Percentiles rank a stretch among this genome's conserved stretches.
phyloP scores from a whole-genome alignment of 805 yeast genomes.

The Wickerhamia fluorescens region DNA sequence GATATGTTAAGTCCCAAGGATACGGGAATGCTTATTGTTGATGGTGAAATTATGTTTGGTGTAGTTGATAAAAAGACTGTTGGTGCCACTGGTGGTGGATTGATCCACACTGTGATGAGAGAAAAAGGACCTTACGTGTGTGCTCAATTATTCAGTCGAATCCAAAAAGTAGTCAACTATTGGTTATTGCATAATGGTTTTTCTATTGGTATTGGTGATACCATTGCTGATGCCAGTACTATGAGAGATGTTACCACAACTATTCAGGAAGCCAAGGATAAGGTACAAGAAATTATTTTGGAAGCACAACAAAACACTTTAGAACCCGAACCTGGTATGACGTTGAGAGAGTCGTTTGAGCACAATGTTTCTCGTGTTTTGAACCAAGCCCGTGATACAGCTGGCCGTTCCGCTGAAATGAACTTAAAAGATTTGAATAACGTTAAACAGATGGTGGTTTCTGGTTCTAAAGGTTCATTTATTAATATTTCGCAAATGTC shows the following conservation, averaged over 20 bases:
- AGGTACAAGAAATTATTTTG: conserved; percentile 87
- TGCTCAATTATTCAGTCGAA: conserved; percentile 83
- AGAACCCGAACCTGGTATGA: conserved; percentile 99
- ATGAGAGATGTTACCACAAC: conserved; percentile 92
- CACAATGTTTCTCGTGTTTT: conserved; percentile 92
- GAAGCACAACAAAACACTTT: conserved; percentile 87
- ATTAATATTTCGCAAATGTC: conserved; percentile 99
- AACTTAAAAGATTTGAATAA: conserved; percentile 89
- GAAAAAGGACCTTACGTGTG: conserved; percentile 92
- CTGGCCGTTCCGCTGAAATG: conserved; percentile 98
- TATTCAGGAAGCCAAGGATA: conserved; percentile 84
- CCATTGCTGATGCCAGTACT: conserved; percentile 95
- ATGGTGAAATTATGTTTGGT: conserved; percentile 97
- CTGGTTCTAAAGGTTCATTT: conserved; percentile 99
- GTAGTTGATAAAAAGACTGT: conserved; percentile 97
- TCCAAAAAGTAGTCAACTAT: conserved; percentile 91
- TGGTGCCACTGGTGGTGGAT: conserved; percentile 97
- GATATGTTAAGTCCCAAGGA: conserved; percentile 83
- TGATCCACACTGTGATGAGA: conserved; percentile 94
- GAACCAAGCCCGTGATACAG: conserved; percentile 98
- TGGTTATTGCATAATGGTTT: conserved; percentile 97
- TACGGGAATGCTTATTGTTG: conserved; percentile 89
- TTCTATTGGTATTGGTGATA: conserved; percentile 99
- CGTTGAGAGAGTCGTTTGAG: conserved; percentile 95
- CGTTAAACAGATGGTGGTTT: conserved; percentile 98